Evolutionary conservation across 495 filamentous ascomycete genomes (phyloP).

Genomic region (Aspergillus steynii): DNA sequence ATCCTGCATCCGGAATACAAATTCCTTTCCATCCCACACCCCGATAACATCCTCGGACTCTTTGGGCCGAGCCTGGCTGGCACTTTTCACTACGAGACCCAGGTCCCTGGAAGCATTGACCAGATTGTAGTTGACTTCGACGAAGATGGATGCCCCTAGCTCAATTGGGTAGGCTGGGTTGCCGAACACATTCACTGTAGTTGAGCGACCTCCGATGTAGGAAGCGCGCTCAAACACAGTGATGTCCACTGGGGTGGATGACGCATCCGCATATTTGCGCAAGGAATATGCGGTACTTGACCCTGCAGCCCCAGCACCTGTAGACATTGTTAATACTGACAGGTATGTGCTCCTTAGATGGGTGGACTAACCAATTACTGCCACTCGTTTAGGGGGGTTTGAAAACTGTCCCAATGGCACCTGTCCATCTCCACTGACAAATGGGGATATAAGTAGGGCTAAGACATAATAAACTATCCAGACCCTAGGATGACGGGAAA

Average conservation of each 20-base stretch:
- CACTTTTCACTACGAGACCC: constrained; percentile 53
- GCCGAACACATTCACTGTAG: constrained; percentile 80
- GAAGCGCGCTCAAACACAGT: constrained; percentile 83
- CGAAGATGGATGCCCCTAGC: constrained; percentile 90
- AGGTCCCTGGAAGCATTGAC: constrained; percentile 72
- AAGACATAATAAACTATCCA: constrained; percentile 13
- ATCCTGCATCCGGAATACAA: constrained; percentile 66
- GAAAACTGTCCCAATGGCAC: constrained; percentile 20
- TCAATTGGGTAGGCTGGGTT: constrained; percentile 73
- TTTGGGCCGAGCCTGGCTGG: constrained; percentile 32
- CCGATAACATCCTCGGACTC: constrained; percentile 57
- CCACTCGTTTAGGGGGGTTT: constrained; percentile 40
- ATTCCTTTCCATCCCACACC: constrained; percentile 79
- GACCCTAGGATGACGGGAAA: not conserved
- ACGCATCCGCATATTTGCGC: constrained; percentile 60
- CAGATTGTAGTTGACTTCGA: constrained; percentile 81
- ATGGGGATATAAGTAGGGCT: constrained; percentile 16
- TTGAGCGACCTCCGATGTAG: constrained; percentile 85
- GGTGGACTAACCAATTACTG: constrained; percentile 44
- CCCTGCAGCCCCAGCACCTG: constrained; percentile 89
- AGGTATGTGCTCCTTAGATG: constrained; percentile 1
- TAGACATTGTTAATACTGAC: constrained; percentile 3
- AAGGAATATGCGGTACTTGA: constrained; percentile 85
- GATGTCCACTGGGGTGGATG: constrained; percentile 63
- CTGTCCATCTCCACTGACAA: constrained; percentile 27